Conservation (phyloP, 441 rosid species). For the Corymbia calophylla region DNA sequence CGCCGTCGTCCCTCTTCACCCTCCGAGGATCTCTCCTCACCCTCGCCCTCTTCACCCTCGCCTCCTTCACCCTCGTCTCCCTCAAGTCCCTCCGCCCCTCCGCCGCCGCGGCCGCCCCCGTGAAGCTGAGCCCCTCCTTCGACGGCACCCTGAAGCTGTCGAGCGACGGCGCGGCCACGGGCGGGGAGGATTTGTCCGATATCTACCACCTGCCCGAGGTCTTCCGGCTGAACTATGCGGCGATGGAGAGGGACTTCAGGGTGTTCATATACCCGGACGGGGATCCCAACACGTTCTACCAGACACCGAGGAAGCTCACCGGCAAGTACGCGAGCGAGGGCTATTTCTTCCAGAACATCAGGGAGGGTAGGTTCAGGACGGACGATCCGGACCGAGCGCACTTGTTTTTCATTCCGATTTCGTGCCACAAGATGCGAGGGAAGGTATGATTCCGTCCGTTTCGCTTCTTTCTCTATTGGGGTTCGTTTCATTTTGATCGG, state of each 20-base stretch:
- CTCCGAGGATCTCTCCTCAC: conserved; percentile 56
- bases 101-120: neutral
- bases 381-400: conserved; percentile 76
- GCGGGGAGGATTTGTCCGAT: conserved; percentile 31
- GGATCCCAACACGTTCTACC: conserved; percentile 76
- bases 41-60: conserved; percentile 56
- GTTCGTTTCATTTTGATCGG: neutral
- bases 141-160: neutral
- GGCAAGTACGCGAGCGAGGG: conserved; percentile 98
- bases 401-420: conserved; percentile 82
- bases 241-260: conserved; percentile 79
- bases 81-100: conserved; percentile 45
- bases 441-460: conserved; percentile 31
- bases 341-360: conserved; percentile 81
- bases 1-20: conserved; percentile 26
- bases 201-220: conserved; percentile 59
- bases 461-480: neutral
- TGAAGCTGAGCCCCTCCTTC: conserved; percentile 4
- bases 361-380: conserved; percentile 70
- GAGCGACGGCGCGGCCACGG: neutral
- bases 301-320: conserved; percentile 89
- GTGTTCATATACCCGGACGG: conserved; percentile 89
- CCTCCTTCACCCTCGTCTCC: conserved; percentile 61
- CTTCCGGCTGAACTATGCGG: conserved; percentile 55
- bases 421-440: conserved; percentile 99